Evolutionary conservation across 768 basidiomycete species (phyloP), one percentile per base, ranked within the genome.

Genomic region (Boletus bicolor): DNA sequence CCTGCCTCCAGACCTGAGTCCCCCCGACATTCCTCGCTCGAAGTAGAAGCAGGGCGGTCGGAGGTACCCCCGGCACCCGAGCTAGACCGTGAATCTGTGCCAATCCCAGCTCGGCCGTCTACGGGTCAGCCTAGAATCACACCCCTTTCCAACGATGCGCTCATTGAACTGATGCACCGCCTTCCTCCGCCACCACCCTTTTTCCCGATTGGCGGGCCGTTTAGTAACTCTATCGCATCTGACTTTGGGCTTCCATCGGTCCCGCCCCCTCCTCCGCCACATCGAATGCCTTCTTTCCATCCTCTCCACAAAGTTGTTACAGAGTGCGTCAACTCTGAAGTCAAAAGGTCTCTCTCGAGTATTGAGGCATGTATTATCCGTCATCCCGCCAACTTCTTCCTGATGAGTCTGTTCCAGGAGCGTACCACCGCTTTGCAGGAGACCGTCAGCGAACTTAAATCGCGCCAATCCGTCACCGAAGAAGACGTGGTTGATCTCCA

Each of bases 1-100:
- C 76, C 79, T 11, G 59, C 55, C 52, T 75, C 74, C 11, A 71
- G 72, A 42, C 70, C 67, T 7, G 64, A 70, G 34, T 75, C 73
- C n/a, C 69, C 71, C 28, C 62, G 51, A 38, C 57, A 53, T 30
- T 45, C 62, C 15, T 56, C 54, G 15, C 49, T 59, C 42, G 63
- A 55, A 51, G 44, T 49, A 30, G 68, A 63, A 34, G 19, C 42
- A 12, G 38, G 15, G 2, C 60, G 50, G 37, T 48, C 53, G 5
- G 65, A 69, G 30, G 41, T 44, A 0, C 46, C 41, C 12, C 49
- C 51, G 19, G 48, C 3, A 7, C 36, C 53, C 21, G 56, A 60
- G 15, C 36, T 11, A 5, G 53, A 49, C 21, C 38, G 37, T 37
- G 58, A 54, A 11, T 51, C 61, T 7, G 50, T 58, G 19, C 55